phyloP scores from a whole-genome alignment of 108 stramenopile species.

The Nitzschia sp. region DNA sequence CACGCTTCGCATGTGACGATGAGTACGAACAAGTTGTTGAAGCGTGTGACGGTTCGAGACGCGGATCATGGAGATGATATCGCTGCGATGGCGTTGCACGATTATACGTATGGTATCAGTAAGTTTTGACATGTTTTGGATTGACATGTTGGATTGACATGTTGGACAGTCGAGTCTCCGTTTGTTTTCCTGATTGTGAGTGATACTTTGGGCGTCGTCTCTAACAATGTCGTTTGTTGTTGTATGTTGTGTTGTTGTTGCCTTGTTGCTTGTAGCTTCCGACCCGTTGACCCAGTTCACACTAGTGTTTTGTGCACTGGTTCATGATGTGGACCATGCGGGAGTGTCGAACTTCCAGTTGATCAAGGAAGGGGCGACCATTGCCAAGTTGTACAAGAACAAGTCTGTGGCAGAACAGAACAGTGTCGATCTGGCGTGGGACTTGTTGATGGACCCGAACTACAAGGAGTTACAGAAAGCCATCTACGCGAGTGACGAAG shows the following conservation, averaged over 20 bases:
- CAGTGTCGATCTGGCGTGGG: conserved; percentile 48
- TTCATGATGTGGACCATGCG: conserved; percentile 31
- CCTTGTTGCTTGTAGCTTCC: conserved; percentile 2
- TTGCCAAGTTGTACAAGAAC: conserved; percentile 53
- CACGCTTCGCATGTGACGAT: conserved; percentile 52
- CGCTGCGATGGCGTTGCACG: not conserved
- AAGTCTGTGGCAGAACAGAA: conserved; percentile 55
- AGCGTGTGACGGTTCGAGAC: conserved; percentile 25
- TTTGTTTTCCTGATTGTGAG: too few species aligned
- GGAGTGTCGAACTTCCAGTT: conserved; percentile 50
- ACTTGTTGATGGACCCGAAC: conserved; percentile 39
- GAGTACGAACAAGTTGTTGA: conserved; percentile 46
- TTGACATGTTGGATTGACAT: not conserved
- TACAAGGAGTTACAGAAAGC: conserved; percentile 37
- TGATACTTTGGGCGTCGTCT: too few species aligned
- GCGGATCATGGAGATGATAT: conserved; percentile 1
- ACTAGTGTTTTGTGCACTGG: conserved; percentile 21
- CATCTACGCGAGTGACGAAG: conserved; percentile 40
- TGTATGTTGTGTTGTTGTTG: too few species aligned
- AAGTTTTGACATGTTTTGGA: too few species aligned
- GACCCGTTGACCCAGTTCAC: conserved; percentile 39
- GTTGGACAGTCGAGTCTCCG: too few species aligned
- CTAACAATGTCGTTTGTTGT: too few species aligned
- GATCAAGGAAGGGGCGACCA: conserved; percentile 43
- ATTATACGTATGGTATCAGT: conserved; percentile 18